Percentiles rank a stretch among this genome's conserved stretches.
Conservation (phyloP, 768 basidiomycete species). For the Hygrophorus pudorinus region DNA sequence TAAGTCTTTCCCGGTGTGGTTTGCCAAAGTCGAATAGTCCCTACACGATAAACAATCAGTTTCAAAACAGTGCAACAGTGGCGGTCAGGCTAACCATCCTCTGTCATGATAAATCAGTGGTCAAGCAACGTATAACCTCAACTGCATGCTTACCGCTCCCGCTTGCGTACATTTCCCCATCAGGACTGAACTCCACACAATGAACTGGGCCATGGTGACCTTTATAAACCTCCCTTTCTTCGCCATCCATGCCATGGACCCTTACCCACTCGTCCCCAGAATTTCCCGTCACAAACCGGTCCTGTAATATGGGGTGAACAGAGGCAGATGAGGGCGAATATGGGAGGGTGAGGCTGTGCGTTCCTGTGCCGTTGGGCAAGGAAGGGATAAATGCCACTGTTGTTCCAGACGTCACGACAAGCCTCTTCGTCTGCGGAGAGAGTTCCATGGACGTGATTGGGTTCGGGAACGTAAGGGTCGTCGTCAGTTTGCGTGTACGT, state of each 20-base stretch:
- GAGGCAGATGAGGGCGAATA: conserved; percentile 93
- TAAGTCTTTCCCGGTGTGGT: conserved; percentile 90
- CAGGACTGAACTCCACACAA: conserved; percentile 87
- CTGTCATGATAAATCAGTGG: conserved; percentile 23
- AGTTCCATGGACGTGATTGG: conserved; percentile 94
- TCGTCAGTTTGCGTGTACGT: conserved; percentile 63
- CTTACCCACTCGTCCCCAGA: conserved; percentile 93
- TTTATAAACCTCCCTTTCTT: conserved; percentile 85
- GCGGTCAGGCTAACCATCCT: conserved; percentile 52
- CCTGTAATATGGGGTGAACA: conserved; percentile 80
- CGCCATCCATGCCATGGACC: conserved; percentile 82
- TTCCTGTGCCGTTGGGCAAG: conserved; percentile 48
- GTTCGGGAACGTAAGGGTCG: conserved; percentile 59
- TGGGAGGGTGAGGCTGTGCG: conserved; percentile 68
- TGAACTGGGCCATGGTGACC: conserved; percentile 98
- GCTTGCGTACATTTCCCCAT: conserved; percentile 95
- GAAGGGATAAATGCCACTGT: conserved; percentile 88
- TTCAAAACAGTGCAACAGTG: background rate
- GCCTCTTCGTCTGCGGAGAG: conserved; percentile 66
- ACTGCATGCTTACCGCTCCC: conserved; percentile 67
- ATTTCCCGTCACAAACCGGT: conserved; percentile 90
- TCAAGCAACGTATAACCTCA: conserved; percentile 6
- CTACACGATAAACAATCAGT: conserved; percentile 25
- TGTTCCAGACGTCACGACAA: conserved; percentile 87
- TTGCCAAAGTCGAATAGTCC: conserved; percentile 95